A percentile compares a stretch with the other conserved stretches of the same genome.
Conservation (phyloP, 192 early-diverging fungal genomes). For the Paraglomus occultum region DNA sequence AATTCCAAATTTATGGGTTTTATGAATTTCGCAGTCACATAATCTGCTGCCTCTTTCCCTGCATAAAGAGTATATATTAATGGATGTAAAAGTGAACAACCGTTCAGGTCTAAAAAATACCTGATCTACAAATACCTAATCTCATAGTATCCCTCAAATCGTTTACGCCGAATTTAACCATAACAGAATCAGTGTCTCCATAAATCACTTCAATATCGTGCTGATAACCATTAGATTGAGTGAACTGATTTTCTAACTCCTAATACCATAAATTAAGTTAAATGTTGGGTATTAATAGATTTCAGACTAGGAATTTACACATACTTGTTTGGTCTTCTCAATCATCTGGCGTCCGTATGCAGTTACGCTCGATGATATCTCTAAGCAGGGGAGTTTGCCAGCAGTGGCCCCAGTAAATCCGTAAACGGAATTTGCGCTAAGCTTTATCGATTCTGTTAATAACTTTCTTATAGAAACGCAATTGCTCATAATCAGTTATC, state of each 20-base stretch:
- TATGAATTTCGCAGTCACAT: constrained; percentile 84
- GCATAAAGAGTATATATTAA: not conserved
- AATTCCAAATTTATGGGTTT: constrained; percentile 98
- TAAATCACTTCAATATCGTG: constrained; percentile 93
- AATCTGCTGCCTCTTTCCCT: constrained; percentile 78
- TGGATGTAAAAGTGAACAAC: too few species aligned
- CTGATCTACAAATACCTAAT: constrained; percentile 49
- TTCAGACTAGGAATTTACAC: not conserved
- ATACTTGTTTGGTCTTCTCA: constrained; percentile 72
- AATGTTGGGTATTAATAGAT: constrained; percentile 4
- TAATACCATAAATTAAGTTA: constrained; percentile 10
- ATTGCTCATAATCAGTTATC: constrained; percentile 19
- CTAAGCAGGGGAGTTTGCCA: constrained; percentile 87
- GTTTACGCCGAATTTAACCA: constrained; percentile 94
- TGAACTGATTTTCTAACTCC: constrained; percentile 81
- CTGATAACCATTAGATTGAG: constrained; percentile 82
- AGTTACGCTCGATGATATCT: constrained; percentile 92
- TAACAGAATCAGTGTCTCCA: constrained; percentile 98
- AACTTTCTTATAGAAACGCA: not conserved
- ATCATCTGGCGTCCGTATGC: constrained; percentile 98
- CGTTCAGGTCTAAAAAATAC: not conserved
- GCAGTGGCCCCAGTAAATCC: constrained; percentile 95
- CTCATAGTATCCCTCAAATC: constrained; percentile 83
- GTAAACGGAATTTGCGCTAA: constrained; percentile 96
- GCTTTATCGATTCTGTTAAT: constrained; percentile 35